Conservation (phyloP, 495 filamentous ascomycete species). For the Talaromyces proteolyticus region DNA sequence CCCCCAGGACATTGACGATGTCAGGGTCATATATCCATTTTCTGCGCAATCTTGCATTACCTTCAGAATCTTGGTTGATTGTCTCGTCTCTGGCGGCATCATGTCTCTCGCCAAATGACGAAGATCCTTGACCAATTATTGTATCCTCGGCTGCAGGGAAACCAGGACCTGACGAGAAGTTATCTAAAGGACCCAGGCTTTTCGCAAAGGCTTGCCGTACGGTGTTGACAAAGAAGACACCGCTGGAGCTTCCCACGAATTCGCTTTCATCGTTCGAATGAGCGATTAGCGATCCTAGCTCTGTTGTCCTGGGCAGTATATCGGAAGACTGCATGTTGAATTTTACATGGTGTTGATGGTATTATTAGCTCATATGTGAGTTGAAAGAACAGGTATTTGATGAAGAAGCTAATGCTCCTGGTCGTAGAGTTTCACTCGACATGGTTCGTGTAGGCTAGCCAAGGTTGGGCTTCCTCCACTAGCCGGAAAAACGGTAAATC, state of each 20-base stretch:
- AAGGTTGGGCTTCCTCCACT: no score
- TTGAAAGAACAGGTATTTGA: constrained; percentile 18
- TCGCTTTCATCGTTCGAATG: constrained; percentile 37
- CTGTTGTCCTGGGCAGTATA: constrained; percentile 20
- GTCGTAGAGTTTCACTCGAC: no score
- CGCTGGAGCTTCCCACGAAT: constrained; percentile 37
- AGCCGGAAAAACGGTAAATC: no score
- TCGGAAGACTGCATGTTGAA: constrained; percentile 26
- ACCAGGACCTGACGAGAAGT: background rate
- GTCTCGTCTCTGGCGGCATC: background rate
- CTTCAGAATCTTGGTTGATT: background rate
- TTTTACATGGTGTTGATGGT: constrained; percentile 12
- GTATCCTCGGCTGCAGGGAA: constrained; percentile 35
- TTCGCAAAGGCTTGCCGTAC: constrained; percentile 33
- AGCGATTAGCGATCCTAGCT: constrained; percentile 34
- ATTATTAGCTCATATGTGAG: background rate
- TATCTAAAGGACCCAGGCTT: constrained; percentile 9
- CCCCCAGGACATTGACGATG: constrained; percentile 20
- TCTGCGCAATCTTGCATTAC: background rate
- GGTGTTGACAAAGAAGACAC: constrained; percentile 38
- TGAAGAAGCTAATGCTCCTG: background rate
- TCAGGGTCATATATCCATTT: constrained; percentile 29
- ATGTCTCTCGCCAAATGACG: background rate
- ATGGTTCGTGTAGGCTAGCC: no score
- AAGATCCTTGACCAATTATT: constrained; percentile 16